A percentile compares a stretch with the other conserved stretches of the same genome.
phyloP scores from a whole-genome alignment of 2,329 filamentous ascomycete genomes.

The Cadophora sp. region DNA sequence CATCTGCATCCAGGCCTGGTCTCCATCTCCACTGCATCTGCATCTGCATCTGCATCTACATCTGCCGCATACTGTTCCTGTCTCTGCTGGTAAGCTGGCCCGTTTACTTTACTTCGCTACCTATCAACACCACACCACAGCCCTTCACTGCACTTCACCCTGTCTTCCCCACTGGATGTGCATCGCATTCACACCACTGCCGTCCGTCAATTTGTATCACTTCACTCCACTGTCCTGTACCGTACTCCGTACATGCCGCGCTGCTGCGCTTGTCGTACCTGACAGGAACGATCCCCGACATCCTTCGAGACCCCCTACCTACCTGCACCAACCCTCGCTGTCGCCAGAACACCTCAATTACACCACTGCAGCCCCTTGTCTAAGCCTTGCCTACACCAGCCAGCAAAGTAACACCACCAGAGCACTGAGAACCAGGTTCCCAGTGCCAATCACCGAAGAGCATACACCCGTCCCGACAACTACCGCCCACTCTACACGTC shows the following conservation, averaged over 20 bases:
- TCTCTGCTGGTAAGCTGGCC: too few species aligned
- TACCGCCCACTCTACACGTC: background rate
- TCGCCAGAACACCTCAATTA: background rate
- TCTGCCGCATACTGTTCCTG: background rate
- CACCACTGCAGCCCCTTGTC: slow-evolving; percentile 1
- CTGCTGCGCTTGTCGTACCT: slow-evolving; percentile 3
- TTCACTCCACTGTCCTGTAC: too few species aligned
- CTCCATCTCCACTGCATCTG: too few species aligned
- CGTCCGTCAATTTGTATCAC: too few species aligned
- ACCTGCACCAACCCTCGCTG: too few species aligned
- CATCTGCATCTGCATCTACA: background rate
- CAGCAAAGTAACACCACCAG: background rate
- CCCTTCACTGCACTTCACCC: too few species aligned
- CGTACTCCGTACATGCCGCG: too few species aligned
- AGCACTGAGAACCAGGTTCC: slow-evolving; percentile 5
- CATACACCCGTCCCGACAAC: background rate
- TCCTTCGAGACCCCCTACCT: background rate
- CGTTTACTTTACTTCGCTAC: too few species aligned
- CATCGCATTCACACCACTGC: too few species aligned
- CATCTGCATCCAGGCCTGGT: too few species aligned
- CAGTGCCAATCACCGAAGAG: slow-evolving; percentile 3
- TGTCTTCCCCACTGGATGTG: too few species aligned
- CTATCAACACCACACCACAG: too few species aligned
- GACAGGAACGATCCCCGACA: background rate
- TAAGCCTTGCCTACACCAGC: background rate